Percentiles rank a stretch among this genome's conserved stretches.
phyloP scores from a whole-genome alignment of 2,329 filamentous ascomycete species.

The Hortaea sp. region DNA sequence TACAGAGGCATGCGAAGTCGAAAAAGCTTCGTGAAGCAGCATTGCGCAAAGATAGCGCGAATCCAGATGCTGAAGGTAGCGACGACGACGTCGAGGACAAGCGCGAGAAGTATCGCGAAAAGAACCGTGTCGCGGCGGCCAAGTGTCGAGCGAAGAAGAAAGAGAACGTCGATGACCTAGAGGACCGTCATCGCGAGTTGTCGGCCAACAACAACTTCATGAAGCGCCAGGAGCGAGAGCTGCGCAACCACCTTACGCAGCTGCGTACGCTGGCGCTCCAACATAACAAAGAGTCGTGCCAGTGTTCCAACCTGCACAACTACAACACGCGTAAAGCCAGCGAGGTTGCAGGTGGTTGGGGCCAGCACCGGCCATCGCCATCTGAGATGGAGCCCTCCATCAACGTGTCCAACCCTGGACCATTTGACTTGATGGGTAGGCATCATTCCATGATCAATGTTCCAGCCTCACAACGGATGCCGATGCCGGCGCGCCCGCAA shows the following conservation, averaged over 20 bases:
- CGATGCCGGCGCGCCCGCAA: not conserved
- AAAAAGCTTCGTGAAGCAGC: constrained; percentile 7
- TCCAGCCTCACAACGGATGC: constrained; percentile 1
- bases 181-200: constrained; percentile 34
- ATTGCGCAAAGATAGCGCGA: not conserved
- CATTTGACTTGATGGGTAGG: not conserved
- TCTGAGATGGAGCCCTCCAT: constrained; percentile 1
- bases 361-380: constrained; percentile 10
- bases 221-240: constrained; percentile 21
- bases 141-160: constrained; percentile 65
- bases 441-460: not conserved
- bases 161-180: constrained; percentile 43
- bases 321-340: constrained; percentile 23
- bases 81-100: constrained; percentile 30
- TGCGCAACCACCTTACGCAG: constrained; percentile 23
- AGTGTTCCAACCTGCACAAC: constrained; percentile 20
- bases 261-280: constrained; percentile 23
- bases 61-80: constrained; percentile 3
- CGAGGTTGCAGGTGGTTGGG: constrained; percentile 6
- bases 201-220: constrained; percentile 22
- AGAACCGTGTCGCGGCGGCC: constrained; percentile 62
- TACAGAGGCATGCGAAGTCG: constrained; percentile 19
- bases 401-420: constrained; percentile 7
- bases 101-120: constrained; percentile 52
- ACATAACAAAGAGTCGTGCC: constrained; percentile 20